These are phyloP conservation scores for Huntiella savannae DNA, from an alignment of 2,329 filamentous ascomycete genomes.

Conservation along the genomic window DNA sequence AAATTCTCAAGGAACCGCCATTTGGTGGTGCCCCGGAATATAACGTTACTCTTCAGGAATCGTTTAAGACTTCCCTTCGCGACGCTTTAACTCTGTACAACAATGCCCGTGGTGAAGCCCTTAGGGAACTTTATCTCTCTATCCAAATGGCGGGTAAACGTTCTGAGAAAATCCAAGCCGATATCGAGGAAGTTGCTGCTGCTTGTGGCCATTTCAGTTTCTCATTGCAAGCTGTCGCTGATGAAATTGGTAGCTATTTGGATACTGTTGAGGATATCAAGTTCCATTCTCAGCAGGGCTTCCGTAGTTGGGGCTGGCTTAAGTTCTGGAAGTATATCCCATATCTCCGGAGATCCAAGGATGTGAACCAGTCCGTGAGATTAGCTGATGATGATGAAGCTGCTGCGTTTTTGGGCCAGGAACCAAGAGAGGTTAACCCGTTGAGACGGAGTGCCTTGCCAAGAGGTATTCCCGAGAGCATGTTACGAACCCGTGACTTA, in stretches of 20 bases:
- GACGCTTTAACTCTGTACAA: conserved; percentile 70
- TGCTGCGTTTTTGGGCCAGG: conserved; percentile 3
- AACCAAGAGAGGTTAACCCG: conserved; percentile 9
- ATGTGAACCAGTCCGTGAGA: conserved; percentile 1
- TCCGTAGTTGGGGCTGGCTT: conserved; percentile 72
- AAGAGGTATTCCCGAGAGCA: conserved; percentile 34
- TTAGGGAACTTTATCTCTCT: conserved; percentile 61
- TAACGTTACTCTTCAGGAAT: conserved; percentile 55
- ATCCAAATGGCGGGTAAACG: conserved; percentile 52
- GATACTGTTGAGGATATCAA: conserved; percentile 63
- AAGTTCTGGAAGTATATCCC: conserved; percentile 46
- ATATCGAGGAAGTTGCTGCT: conserved; percentile 94
- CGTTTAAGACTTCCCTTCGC: conserved; percentile 60
- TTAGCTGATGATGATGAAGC: conserved; percentile 9
- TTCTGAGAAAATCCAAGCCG: conserved; percentile 62
- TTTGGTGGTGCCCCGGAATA: conserved; percentile 52
- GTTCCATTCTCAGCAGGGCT: conserved; percentile 19
- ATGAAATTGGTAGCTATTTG: conserved; percentile 70
- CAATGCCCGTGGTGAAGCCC: conserved; percentile 51
- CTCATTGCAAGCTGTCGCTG: conserved; percentile 73
- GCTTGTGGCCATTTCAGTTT: conserved; percentile 95
- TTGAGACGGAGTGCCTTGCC: conserved; percentile 24
- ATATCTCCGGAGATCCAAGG: conserved; percentile 12
- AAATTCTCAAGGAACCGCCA: conserved; percentile 72
- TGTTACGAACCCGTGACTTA: conserved; percentile 32